Base-by-base conservation (phyloP, 2,329 filamentous ascomycete genomes). In the Beauveria sp. region DNA sequence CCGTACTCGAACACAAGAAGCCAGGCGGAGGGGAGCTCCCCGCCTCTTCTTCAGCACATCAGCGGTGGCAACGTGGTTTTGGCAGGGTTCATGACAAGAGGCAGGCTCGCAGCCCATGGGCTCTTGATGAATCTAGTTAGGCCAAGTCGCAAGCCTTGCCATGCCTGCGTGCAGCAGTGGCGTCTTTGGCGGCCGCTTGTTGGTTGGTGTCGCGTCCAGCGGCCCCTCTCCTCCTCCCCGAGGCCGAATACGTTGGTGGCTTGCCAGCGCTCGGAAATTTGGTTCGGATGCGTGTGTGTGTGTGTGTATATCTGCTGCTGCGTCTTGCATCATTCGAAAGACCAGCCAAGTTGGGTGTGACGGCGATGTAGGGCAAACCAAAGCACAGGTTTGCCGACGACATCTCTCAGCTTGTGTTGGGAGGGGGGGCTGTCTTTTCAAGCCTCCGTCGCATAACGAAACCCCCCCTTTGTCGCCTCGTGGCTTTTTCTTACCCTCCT, bases 161-260 rank as follows among this genome's bases (percentile, higher is more conserved):
- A 24, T 24, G 22, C 22, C 22, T 24, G 22, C 22, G 22, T 34
- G 30, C 40, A 42, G 40, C 20, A 16, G 56, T 53, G 58, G 58
- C 58, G 58, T 60, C 57, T 45, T 52, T 59, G 46, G 38, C 46
- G 24, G 26, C 47, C 38, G 47, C 47, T 45, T 45, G 57, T 59
- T 52, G 57, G 57, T 43, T 59, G n/a, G 26, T 34, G 5, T 22
- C 2, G 38, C 40, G 24, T 42, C 47, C 20, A 22, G 20, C 28
- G 18, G 10, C 42, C 38, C 54, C 9, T 24, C 53, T 9, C 42
- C n/a, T 46, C 26, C 26, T 56, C 18, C 30, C 26, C 18, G 18
- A 20, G 20, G 22, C 22, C 22, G 45, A 20, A 38, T 28, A 28
- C 52, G 42, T 55, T 40, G 26, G 55, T 58, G 45, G 54, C 45